Conservation (phyloP, 768 basidiomycete species). For the Boletus reticulatus region DNA sequence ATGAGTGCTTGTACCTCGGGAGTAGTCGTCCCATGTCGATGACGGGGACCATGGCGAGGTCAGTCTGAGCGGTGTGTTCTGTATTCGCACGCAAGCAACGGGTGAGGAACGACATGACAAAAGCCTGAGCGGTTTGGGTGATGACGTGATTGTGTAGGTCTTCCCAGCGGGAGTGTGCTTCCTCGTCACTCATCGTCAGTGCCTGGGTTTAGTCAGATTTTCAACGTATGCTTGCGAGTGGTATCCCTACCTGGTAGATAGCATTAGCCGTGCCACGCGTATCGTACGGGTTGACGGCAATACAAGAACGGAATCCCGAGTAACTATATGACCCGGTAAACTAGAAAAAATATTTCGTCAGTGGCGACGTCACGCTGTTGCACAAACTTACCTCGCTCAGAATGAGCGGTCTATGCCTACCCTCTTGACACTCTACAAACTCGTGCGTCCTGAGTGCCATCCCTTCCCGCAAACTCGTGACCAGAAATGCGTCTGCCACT, state of each 20-base stretch:
- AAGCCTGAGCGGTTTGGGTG: slow-evolving; percentile 83
- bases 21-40: slow-evolving; percentile 52
- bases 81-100: slow-evolving; percentile 70
- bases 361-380: neutral
- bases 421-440: slow-evolving; percentile 84
- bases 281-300: slow-evolving; percentile 86
- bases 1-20: slow-evolving; percentile 64
- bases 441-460: slow-evolving; percentile 84
- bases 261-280: slow-evolving; percentile 80
- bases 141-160: slow-evolving; percentile 85
- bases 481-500: slow-evolving; percentile 82
- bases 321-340: slow-evolving; percentile 88
- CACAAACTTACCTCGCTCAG: slow-evolving; percentile 62
- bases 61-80: slow-evolving; percentile 48
- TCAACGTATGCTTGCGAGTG: neutral
- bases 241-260: slow-evolving; percentile 49
- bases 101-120: slow-evolving; percentile 75
- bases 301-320: slow-evolving; percentile 83
- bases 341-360: slow-evolving; percentile 30
- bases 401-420: slow-evolving; percentile 62
- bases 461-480: slow-evolving; percentile 81
- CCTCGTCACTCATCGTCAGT: slow-evolving; percentile 73
- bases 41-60: slow-evolving; percentile 34
- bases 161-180: slow-evolving; percentile 75
- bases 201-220: slow-evolving; percentile 38